phyloP scores from a whole-genome alignment of 176 grass and related monocot species.

The Triticum turgidum region DNA sequence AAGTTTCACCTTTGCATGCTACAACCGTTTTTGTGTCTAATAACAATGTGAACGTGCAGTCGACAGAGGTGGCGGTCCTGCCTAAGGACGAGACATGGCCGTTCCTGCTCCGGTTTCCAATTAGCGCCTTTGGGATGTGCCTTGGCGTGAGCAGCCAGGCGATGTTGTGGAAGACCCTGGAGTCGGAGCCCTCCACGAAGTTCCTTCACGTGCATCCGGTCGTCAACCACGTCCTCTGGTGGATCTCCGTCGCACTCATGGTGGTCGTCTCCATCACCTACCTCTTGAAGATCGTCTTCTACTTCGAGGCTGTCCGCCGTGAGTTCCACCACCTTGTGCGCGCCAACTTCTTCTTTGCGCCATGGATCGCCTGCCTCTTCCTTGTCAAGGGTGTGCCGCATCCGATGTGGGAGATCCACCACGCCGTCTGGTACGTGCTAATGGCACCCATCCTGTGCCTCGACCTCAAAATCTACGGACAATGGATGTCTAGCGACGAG shows the following conservation, averaged over 20 bases:
- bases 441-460: conserved; percentile 50
- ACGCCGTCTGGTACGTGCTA: conserved; percentile 55
- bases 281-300: conserved; percentile 46
- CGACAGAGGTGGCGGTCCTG: conserved; percentile 41
- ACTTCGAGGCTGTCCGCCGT: conserved; percentile 46
- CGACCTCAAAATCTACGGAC: conserved; percentile 81
- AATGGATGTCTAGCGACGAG: conserved; percentile 78
- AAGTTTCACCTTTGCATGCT: too few relatives aligned
- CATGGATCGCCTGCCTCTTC: conserved; percentile 61
- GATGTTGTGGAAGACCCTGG: conserved; percentile 52
- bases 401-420: not conserved
- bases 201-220: conserved; percentile 38
- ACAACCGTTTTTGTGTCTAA: not conserved
- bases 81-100: conserved; percentile 61
- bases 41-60: not conserved
- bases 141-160: conserved; percentile 54
- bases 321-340: conserved; percentile 51
- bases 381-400: conserved; percentile 22
- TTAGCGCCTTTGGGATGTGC: conserved; percentile 51
- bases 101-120: conserved; percentile 56
- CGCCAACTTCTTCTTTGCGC: conserved; percentile 65
- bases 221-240: conserved; percentile 45
- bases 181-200: conserved; percentile 10
- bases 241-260: conserved; percentile 34
- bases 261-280: conserved; percentile 32